Conservation (phyloP, 2,329 filamentous ascomycete species). For the Tympanopsis confertula region DNA sequence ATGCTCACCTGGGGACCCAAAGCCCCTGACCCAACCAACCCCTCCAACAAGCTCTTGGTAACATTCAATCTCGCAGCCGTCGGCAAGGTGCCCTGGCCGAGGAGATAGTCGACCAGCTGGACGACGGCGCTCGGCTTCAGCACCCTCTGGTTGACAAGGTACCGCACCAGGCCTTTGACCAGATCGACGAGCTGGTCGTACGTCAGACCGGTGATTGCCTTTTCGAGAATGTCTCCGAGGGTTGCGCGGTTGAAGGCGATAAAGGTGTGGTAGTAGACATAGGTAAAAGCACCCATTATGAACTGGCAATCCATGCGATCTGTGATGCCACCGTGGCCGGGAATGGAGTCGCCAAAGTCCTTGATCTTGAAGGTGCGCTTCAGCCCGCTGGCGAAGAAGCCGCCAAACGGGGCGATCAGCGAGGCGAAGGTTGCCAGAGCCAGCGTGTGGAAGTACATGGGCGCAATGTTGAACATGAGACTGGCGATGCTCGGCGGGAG, state of each 20-base stretch:
- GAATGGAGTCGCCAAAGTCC: conserved; percentile 97
- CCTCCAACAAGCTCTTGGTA: neutral
- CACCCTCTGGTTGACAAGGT: conserved; percentile 50
- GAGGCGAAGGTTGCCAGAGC: conserved; percentile 88
- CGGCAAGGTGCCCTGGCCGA: neutral
- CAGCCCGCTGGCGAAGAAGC: conserved; percentile 93
- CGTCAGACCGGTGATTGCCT: conserved; percentile 78
- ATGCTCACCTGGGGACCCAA: no score
- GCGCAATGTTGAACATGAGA: conserved; percentile 61
- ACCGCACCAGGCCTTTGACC: conserved; percentile 50
- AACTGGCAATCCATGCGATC: conserved; percentile 99
- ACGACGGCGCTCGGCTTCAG: neutral
- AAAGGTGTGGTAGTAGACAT: conserved; percentile 97
- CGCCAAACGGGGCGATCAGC: conserved; percentile 90
- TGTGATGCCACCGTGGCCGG: conserved; percentile 93
- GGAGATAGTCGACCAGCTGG: neutral
- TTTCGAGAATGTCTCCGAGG: conserved; percentile 79
- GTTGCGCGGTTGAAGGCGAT: conserved; percentile 79
- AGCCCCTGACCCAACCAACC: neutral
- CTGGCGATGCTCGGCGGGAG: neutral
- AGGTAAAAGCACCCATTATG: conserved; percentile 98
- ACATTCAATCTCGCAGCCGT: neutral
- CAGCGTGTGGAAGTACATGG: conserved; percentile 88
- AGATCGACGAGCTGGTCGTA: conserved; percentile 82
- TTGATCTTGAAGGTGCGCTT: conserved; percentile 99